A percentile compares a stretch with the other conserved stretches of the same genome.
Evolutionary conservation across 305 asterid species (phyloP).

Genomic region (Solanum aculeatissimum): DNA sequence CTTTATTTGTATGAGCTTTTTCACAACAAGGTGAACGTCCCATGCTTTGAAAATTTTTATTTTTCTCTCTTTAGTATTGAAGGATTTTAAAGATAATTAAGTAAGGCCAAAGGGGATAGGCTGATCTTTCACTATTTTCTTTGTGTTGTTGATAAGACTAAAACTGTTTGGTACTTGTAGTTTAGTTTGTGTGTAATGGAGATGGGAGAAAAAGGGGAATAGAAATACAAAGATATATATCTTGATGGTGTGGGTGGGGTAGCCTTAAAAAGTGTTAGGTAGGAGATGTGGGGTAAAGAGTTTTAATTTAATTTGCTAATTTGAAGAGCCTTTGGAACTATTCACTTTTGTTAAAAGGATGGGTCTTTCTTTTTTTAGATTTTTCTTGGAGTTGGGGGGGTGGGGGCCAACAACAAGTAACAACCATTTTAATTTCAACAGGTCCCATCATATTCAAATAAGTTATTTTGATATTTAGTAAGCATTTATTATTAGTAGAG

Average conservation of each 20-base stretch:
- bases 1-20: constrained; percentile 67
- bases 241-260: background rate
- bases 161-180: background rate
- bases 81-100: background rate
- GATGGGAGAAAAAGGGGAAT: background rate
- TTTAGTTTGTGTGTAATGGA: background rate
- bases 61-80: background rate
- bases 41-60: constrained; percentile 10
- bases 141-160: background rate
- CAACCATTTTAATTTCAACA: background rate
- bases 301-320: background rate
- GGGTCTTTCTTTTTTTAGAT: background rate
- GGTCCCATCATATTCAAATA: no score
- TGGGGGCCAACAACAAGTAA: background rate
- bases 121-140: background rate
- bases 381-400: background rate
- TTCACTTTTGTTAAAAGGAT: background rate
- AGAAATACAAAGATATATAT: background rate
- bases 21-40: constrained; percentile 81
- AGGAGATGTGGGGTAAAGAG: background rate
- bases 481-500: background rate
- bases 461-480: background rate
- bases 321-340: background rate
- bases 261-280: background rate
- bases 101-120: background rate